Evolutionary conservation across 306 rosid genomes (phyloP).

Genomic region (Castanopsis chinensis): DNA sequence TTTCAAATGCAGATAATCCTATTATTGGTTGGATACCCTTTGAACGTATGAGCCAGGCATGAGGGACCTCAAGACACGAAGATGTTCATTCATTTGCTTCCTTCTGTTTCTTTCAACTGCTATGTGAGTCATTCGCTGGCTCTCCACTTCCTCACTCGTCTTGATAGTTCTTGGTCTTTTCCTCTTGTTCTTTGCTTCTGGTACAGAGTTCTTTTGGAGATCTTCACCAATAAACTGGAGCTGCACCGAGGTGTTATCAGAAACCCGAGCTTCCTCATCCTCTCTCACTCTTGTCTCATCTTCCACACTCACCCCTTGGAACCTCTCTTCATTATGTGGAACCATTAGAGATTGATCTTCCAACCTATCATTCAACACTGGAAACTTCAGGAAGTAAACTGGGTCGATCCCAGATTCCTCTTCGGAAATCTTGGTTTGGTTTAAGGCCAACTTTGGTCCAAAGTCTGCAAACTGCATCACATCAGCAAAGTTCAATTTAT

Average conservation of each 20-base stretch:
- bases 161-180: constrained; percentile 69
- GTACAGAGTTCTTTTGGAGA: constrained; percentile 21
- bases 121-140: constrained; percentile 94
- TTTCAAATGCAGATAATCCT: no score
- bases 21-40: constrained; percentile 45
- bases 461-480: constrained; percentile 97
- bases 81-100: constrained; percentile 98
- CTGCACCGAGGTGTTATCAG: constrained; percentile 49
- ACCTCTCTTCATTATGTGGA: constrained; percentile 33
- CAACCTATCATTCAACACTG: constrained; percentile 65
- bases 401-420: constrained; percentile 65
- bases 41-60: constrained; percentile 98
- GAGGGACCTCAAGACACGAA: constrained; percentile 86
- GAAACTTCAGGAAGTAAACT: constrained; percentile 84
- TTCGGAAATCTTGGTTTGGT: constrained; percentile 46
- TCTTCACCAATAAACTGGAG: constrained; percentile 42
- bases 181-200: constrained; percentile 59
- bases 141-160: constrained; percentile 86
- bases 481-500: constrained; percentile 75
- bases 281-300: constrained; percentile 18
- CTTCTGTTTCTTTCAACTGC: constrained; percentile 88
- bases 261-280: constrained; percentile 36
- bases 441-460: constrained; percentile 74
- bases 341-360: constrained; percentile 41
- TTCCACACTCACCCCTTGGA: constrained; percentile 22